Conservation (phyloP, 495 filamentous ascomycete genomes). For the Penicillium herquei region DNA sequence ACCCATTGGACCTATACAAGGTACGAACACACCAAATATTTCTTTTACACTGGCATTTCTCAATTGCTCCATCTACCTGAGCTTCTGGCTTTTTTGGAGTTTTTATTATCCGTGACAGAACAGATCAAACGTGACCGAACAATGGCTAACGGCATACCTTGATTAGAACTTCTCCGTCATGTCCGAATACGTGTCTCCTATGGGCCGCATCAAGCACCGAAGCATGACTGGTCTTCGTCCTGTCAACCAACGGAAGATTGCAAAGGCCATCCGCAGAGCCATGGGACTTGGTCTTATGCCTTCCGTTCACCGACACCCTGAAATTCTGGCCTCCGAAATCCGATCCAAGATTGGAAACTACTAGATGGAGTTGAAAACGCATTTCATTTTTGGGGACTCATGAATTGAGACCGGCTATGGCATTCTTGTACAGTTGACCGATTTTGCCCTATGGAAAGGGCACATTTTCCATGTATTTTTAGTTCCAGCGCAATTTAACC, state of each 20-base stretch:
- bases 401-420: slow-evolving; percentile 1
- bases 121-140: neutral
- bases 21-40: slow-evolving; percentile 43
- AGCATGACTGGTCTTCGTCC: slow-evolving; percentile 74
- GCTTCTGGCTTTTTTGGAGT: neutral
- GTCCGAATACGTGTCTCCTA: slow-evolving; percentile 79
- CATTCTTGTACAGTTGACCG: slow-evolving; percentile 21
- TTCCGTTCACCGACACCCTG: slow-evolving; percentile 88
- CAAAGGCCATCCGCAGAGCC: slow-evolving; percentile 84
- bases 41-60: neutral
- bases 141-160: slow-evolving; percentile 9
- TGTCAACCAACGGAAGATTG: slow-evolving; percentile 88
- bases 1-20: slow-evolving; percentile 82
- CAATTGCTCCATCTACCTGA: neutral
- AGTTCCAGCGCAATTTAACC: slow-evolving; percentile 23
- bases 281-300: slow-evolving; percentile 91
- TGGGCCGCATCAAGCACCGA: slow-evolving; percentile 80
- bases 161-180: slow-evolving; percentile 87
- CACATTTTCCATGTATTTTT: slow-evolving; percentile 25
- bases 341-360: slow-evolving; percentile 26
- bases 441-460: slow-evolving; percentile 3
- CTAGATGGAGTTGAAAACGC: slow-evolving; percentile 8
- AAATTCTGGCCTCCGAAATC: slow-evolving; percentile 60
- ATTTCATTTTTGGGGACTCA: neutral
- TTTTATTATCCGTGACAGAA: neutral